Conservation (phyloP, 192 early-diverging fungal genomes). For the Linnemannia hyalina region DNA sequence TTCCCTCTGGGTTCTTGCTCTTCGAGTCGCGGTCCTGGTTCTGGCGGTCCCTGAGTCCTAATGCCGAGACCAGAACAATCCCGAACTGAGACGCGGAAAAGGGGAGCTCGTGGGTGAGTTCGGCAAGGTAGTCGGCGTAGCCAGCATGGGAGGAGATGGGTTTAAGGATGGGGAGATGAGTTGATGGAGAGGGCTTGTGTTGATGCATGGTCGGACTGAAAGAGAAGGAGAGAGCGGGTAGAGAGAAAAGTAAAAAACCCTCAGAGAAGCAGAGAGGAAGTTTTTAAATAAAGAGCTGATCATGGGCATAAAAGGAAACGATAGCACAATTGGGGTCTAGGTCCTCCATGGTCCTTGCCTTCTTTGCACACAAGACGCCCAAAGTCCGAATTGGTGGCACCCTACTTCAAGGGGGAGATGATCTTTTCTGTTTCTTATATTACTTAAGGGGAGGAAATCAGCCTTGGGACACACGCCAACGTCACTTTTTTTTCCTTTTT, state of each 20-base stretch:
- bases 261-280: neutral
- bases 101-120: constrained; percentile 16
- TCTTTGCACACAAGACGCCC: neutral
- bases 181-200: neutral
- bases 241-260: neutral
- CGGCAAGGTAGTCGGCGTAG: constrained; percentile 20
- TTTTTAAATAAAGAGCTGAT: neutral
- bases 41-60: constrained; percentile 1
- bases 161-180: constrained; percentile 3
- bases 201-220: neutral
- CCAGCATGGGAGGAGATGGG: neutral
- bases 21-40: neutral
- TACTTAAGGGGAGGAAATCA: neutral
- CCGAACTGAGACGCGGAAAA: constrained; percentile 25
- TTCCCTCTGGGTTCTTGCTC: too few relatives aligned
- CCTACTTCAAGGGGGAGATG: neutral
- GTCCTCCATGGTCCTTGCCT: too few relatives aligned
- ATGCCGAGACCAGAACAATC: constrained; percentile 18
- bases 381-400: constrained; percentile 6
- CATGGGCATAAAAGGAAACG: neutral
- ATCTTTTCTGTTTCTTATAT: too few relatives aligned
- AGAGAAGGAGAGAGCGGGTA: neutral
- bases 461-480: neutral
- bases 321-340: neutral
- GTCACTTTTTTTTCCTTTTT: neutral